Evolutionary conservation across 2,329 filamentous ascomycete genomes (phyloP).

Genomic region (Hymenoscyphus linearis): DNA sequence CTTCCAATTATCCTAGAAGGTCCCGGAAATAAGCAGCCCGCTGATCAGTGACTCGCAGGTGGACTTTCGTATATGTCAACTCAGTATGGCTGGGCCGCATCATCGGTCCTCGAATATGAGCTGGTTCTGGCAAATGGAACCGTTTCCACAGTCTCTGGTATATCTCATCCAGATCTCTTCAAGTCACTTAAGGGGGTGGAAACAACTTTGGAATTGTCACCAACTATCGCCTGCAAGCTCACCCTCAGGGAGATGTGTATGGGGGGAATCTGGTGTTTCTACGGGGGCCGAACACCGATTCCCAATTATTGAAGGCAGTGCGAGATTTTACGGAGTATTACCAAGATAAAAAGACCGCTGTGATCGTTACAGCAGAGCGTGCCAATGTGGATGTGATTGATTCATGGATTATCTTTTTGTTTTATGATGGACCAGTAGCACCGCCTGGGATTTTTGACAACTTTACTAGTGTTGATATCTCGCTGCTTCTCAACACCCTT

Average conservation of each 20-base stretch:
- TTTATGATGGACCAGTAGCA: not conserved
- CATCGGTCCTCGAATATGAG: not conserved
- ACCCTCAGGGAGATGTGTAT: not conserved
- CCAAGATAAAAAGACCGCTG: not conserved
- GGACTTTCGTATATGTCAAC: not conserved
- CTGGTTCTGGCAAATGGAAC: not conserved
- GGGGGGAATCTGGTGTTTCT: not conserved
- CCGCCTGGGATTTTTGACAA: not conserved
- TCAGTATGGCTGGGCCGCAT: not conserved
- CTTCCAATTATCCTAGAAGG: too few species aligned
- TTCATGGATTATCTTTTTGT: not conserved
- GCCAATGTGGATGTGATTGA: not conserved
- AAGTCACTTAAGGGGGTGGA: not conserved
- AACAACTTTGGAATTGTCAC: conserved; percentile 39
- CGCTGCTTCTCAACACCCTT: not conserved
- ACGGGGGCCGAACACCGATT: not conserved
- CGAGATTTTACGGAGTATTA: not conserved
- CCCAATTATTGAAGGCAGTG: not conserved
- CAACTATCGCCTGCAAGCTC: not conserved
- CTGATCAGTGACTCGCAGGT: too few species aligned
- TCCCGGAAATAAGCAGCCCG: too few species aligned
- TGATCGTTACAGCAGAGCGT: not conserved
- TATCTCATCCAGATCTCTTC: not conserved
- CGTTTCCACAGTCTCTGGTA: not conserved
- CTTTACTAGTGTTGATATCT: not conserved